Conservation (phyloP, 208 protist species). For the Lotmaria passim region DNA sequence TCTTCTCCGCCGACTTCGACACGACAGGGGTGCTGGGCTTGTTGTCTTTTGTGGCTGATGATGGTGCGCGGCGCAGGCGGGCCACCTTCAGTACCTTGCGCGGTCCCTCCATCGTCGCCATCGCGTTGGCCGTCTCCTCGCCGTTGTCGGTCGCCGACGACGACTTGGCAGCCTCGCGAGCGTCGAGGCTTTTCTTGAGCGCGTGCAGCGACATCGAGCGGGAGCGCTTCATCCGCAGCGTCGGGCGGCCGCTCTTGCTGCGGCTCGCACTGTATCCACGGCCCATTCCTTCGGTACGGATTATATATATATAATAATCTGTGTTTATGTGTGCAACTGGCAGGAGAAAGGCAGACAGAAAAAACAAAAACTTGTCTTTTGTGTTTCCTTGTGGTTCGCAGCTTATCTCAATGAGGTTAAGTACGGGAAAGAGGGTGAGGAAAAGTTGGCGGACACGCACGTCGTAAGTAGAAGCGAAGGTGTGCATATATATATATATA, state of each 20-base stretch:
- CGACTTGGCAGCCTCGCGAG: constrained; percentile 13
- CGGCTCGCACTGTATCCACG: constrained; percentile 84
- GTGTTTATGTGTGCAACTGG: no score
- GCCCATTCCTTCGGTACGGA: constrained; percentile 60
- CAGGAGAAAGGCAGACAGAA: no score
- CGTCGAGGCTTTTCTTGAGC: constrained; percentile 41
- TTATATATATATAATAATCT: no score
- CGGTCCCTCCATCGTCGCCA: constrained; percentile 1
- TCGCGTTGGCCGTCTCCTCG: not conserved
- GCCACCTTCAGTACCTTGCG: constrained; percentile 35
- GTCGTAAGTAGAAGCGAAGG: no score
- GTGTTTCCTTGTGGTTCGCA: no score
- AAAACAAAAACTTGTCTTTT: no score
- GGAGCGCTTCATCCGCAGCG: constrained; percentile 72
- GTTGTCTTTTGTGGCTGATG: not conserved
- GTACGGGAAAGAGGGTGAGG: no score
- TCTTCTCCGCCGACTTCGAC: constrained; percentile 9
- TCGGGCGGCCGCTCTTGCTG: constrained; percentile 78
- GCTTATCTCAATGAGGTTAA: no score
- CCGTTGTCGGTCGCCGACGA: not conserved
- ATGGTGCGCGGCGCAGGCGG: constrained; percentile 21
- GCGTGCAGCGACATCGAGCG: constrained; percentile 58
- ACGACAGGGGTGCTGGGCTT: not conserved
- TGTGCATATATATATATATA: no score
- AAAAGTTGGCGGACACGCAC: no score